Conservation (phyloP, 202 grass and related monocot species). For the Bolboschoenoplectus hybrid region DNA sequence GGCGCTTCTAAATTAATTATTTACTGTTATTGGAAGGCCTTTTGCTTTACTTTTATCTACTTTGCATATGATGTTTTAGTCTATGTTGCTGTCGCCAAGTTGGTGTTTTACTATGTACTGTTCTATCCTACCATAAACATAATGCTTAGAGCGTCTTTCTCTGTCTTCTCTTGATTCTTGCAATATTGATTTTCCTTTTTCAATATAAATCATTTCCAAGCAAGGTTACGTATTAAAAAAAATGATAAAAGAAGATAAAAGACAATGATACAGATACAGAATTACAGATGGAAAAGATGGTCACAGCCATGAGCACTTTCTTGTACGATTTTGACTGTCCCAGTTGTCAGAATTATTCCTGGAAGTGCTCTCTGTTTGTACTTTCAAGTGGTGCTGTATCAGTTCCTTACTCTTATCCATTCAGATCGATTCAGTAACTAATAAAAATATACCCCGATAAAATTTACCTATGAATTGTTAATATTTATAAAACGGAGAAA, state of each 20-base stretch:
- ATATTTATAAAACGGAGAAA: not conserved
- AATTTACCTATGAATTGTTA: not conserved
- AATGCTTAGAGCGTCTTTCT: slow-evolving; percentile 24
- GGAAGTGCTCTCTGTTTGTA: slow-evolving; percentile 4
- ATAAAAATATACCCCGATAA: not conserved
- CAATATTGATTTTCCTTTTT: not conserved
- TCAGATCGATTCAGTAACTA: not conserved
- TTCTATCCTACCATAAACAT: slow-evolving; percentile 24
- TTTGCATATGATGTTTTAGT: slow-evolving; percentile 29
- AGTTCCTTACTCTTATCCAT: not conserved
- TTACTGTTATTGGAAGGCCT: slow-evolving; percentile 19
- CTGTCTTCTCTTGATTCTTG: slow-evolving; percentile 10
- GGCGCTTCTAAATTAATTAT: slow-evolving; percentile 29
- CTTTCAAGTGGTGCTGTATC: not conserved
- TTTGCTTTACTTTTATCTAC: slow-evolving; percentile 34
- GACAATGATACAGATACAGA: not conserved
- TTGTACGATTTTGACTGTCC: not conserved
- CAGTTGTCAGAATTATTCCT: not conserved
- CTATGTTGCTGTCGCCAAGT: slow-evolving; percentile 2
- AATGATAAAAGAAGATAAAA: not conserved
- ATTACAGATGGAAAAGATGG: not conserved
- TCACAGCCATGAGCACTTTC: not conserved
- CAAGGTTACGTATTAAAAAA: not conserved
- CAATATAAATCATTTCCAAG: not conserved
- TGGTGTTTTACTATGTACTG: slow-evolving; percentile 11